Evolutionary conservation across 75 land plant genomes (phyloP).

Genomic region (Pinus tabuliformis): DNA sequence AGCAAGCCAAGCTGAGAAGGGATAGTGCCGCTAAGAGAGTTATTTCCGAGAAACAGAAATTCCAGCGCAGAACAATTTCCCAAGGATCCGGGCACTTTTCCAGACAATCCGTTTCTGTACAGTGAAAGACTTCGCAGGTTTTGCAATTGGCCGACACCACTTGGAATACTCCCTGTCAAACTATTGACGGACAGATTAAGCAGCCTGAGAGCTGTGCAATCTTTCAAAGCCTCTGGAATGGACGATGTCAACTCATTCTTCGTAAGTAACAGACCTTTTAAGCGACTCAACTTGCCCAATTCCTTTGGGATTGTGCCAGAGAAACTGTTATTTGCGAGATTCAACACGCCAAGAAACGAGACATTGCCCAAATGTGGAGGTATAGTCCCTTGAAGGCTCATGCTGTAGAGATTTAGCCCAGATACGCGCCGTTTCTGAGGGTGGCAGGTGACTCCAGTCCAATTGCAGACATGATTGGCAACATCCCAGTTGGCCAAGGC

Average conservation of each 20-base stretch:
- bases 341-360: slow-evolving; percentile 7
- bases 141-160: slow-evolving; percentile 24
- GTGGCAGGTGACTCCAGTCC: too few relatives aligned
- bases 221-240: slow-evolving; percentile 53
- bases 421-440: background rate
- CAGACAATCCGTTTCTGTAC: too few relatives aligned
- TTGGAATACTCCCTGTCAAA: slow-evolving; percentile 48
- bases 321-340: slow-evolving; percentile 15
- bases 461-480: too few relatives aligned
- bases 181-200: slow-evolving; percentile 52
- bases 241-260: slow-evolving; percentile 49
- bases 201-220: slow-evolving; percentile 28
- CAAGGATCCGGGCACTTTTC: too few relatives aligned
- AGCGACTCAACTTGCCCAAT: slow-evolving; percentile 15
- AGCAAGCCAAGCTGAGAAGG: too few relatives aligned
- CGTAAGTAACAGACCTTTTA: slow-evolving; percentile 32
- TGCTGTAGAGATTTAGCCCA: slow-evolving; percentile 18
- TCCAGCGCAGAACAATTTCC: too few relatives aligned
- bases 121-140: slow-evolving; percentile 22
- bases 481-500: too few relatives aligned
- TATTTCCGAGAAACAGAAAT: too few relatives aligned
- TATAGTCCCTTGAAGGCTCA: slow-evolving; percentile 5
- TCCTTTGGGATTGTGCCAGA: slow-evolving; percentile 8
- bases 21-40: too few relatives aligned
- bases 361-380: background rate